A percentile compares a stretch with the other conserved stretches of the same genome.
Evolutionary conservation across 208 protist genomes (phyloP).

Genomic region (Crithidia mellificae): DNA sequence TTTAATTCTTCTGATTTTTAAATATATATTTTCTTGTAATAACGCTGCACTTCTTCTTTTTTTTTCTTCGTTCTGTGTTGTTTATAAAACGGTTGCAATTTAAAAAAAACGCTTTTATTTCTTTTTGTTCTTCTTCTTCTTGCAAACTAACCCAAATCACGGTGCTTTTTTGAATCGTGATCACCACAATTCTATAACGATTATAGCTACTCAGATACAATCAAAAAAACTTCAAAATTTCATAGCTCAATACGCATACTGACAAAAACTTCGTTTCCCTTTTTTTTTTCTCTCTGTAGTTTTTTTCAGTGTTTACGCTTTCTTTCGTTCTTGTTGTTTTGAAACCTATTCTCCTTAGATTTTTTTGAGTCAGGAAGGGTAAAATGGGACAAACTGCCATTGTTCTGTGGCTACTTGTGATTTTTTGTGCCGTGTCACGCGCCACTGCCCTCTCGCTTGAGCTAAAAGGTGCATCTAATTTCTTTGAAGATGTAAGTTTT

Average conservation of each 20-base stretch:
- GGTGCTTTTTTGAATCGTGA: too few relatives aligned
- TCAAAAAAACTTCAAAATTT: too few relatives aligned
- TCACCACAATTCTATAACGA: too few relatives aligned
- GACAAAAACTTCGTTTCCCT: not conserved
- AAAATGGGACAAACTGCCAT: not conserved
- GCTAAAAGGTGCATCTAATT: not conserved
- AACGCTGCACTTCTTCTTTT: not conserved
- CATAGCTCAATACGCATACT: too few relatives aligned
- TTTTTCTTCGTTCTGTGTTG: not conserved
- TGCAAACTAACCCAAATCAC: too few relatives aligned
- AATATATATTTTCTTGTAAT: too few relatives aligned
- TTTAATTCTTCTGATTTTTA: too few relatives aligned
- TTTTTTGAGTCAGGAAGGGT: not conserved
- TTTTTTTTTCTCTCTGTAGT: not conserved
- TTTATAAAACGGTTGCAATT: not conserved
- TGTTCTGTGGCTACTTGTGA: not conserved
- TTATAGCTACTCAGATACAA: too few relatives aligned
- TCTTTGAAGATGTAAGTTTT: slow-evolving; percentile 12
- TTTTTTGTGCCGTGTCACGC: too few relatives aligned
- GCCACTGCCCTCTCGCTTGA: slow-evolving; percentile 20
- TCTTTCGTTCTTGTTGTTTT: not conserved
- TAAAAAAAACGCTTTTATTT: too few relatives aligned
- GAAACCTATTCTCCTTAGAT: not conserved
- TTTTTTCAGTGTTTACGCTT: too few relatives aligned
- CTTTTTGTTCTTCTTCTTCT: too few relatives aligned